Conservation (phyloP, 2,329 filamentous ascomycete genomes). For the Neoarthrinium moseri region DNA sequence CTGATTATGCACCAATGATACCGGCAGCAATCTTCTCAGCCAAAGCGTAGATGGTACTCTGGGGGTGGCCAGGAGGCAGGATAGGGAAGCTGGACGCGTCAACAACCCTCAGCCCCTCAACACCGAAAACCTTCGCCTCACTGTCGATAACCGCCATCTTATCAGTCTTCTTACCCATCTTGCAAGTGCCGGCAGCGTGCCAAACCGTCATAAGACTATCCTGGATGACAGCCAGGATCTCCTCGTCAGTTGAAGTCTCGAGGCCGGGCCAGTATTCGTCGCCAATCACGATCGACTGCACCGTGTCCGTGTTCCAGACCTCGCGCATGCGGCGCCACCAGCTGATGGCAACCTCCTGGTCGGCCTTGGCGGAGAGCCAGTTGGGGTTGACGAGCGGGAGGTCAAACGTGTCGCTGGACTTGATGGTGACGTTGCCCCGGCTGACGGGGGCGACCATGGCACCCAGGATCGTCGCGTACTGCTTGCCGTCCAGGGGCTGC, state of each 20-base stretch:
- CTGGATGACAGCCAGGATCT: constrained; percentile 11
- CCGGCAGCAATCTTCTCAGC: constrained; percentile 24
- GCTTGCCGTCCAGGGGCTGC: constrained; percentile 10
- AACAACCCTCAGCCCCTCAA: constrained; percentile 27
- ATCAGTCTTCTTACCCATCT: constrained; percentile 28
- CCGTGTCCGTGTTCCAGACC: constrained; percentile 15
- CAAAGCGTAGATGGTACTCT: constrained; percentile 20
- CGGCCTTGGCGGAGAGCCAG: constrained; percentile 35
- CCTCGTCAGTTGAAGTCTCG: constrained; percentile 8
- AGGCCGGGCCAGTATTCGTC: constrained; percentile 13
- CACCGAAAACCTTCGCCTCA: constrained; percentile 26
- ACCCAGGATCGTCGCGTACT: constrained; percentile 28
- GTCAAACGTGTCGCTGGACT: constrained; percentile 26
- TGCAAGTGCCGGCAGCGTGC: constrained; percentile 16
- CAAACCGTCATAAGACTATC: constrained; percentile 10
- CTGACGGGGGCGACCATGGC: constrained; percentile 34
- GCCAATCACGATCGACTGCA: constrained; percentile 3
- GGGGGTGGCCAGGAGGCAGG: constrained; percentile 23
- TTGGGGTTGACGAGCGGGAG: constrained; percentile 38
- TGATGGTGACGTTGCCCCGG: constrained; percentile 37
- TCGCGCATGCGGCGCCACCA: constrained; percentile 35
- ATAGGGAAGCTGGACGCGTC: constrained; percentile 28
- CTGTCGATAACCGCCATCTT: constrained; percentile 29
- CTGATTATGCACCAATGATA: constrained; percentile 9
- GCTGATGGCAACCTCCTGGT: constrained; percentile 39